Conservation (phyloP, 768 basidiomycete genomes). For the Mycena leptocephala region DNA sequence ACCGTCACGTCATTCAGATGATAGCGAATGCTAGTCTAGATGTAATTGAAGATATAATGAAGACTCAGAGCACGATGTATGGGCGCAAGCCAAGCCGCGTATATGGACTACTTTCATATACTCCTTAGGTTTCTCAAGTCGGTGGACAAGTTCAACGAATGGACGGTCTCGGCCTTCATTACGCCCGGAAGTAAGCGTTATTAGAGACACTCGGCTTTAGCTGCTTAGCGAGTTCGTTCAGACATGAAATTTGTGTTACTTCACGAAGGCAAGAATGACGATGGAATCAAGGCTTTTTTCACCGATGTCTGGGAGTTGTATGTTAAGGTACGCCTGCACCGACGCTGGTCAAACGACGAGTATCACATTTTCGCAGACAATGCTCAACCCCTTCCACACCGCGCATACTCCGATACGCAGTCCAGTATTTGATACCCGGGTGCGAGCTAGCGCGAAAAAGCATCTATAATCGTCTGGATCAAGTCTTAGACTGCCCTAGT, state of each 20-base stretch:
- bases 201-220: not conserved
- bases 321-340: conserved; percentile 80
- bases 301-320: conserved; percentile 98
- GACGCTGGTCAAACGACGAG: not conserved
- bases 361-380: conserved; percentile 66
- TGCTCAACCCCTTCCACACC: conserved; percentile 97
- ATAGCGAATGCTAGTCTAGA: conserved; percentile 98
- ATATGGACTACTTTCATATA: conserved; percentile 34
- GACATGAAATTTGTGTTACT: conserved; percentile 96
- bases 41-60: conserved; percentile 93
- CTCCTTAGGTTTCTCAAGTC: conserved; percentile 90
- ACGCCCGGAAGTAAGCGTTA: conserved; percentile 90
- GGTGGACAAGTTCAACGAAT: conserved; percentile 98
- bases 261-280: conserved; percentile 97
- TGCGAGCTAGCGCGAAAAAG: conserved; percentile 91
- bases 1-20: conserved; percentile 98
- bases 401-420: conserved; percentile 90
- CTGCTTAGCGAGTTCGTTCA: conserved; percentile 53
- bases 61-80: conserved; percentile 85
- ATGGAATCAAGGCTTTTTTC: conserved; percentile 94
- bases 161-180: conserved; percentile 97
- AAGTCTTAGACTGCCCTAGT: not conserved
- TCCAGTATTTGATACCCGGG: conserved; percentile 84
- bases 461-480: conserved; percentile 63
- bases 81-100: conserved; percentile 45